Evolutionary conservation across 257 asterid genomes (phyloP).

Genomic region (Fraxinus quadrangulata): DNA sequence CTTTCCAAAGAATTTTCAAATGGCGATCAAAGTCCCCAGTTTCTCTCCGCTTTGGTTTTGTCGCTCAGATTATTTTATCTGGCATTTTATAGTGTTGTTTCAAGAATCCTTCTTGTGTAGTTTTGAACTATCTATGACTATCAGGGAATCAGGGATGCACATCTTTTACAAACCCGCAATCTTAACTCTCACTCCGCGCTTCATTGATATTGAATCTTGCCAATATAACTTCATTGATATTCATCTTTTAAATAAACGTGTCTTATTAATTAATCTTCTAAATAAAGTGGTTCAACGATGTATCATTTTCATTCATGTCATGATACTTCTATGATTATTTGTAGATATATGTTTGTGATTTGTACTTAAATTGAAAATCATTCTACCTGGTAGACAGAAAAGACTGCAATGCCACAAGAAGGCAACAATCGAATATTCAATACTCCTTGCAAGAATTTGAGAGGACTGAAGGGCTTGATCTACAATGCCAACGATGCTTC

Average conservation of each 20-base stretch:
- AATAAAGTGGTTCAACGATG: background rate
- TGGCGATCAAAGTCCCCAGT: background rate
- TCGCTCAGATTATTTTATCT: background rate
- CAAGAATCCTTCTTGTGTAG: background rate
- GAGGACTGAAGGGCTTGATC: constrained; percentile 65
- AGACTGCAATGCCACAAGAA: constrained; percentile 67
- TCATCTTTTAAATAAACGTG: no score
- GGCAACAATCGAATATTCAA: constrained; percentile 35
- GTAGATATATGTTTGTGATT: constrained; percentile 2
- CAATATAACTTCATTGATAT: no score
- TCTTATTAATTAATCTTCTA: no score
- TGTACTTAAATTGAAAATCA: background rate
- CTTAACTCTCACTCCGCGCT: background rate
- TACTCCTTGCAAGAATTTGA: constrained; percentile 61
- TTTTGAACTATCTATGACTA: background rate
- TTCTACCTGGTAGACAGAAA: background rate
- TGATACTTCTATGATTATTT: background rate
- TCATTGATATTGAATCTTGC: background rate
- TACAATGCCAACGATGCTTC: constrained; percentile 39
- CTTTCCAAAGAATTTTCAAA: background rate
- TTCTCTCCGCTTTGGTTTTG: background rate
- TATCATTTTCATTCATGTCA: background rate
- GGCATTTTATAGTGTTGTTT: background rate
- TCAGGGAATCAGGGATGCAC: background rate
- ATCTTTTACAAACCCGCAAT: background rate